These are phyloP conservation scores for Ulota crispa DNA, from an alignment of 225 moss, liverwort and hornwort species.

Conservation along the genomic window DNA sequence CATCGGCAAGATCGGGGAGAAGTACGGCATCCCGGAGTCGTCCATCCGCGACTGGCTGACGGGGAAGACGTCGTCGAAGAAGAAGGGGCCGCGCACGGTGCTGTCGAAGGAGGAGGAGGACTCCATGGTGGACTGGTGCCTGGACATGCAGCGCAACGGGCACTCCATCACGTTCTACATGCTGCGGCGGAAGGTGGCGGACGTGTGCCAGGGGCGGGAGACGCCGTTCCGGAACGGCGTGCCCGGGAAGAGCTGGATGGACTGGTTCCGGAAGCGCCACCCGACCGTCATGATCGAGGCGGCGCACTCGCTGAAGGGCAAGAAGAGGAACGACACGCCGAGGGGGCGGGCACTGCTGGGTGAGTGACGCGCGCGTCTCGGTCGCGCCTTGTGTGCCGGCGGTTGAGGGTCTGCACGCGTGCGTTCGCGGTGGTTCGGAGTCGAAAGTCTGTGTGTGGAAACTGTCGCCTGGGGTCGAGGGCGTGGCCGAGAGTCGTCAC, in stretches of 20 bases:
- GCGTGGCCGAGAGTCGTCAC: not conserved
- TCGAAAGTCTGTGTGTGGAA: not conserved
- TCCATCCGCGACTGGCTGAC: constrained; percentile 69
- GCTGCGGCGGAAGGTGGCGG: constrained; percentile 61
- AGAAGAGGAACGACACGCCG: constrained; percentile 54
- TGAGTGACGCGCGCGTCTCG: not conserved
- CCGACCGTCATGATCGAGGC: constrained; percentile 64
- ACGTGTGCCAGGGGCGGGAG: constrained; percentile 61
- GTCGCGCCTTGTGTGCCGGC: not conserved
- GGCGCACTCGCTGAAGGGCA: constrained; percentile 60
- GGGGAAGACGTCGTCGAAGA: constrained; percentile 64
- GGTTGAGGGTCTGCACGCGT: not conserved
- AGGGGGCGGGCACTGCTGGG: constrained; percentile 43
- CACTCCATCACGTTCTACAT: constrained; percentile 64
- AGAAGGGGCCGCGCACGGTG: constrained; percentile 61
- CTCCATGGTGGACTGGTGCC: constrained; percentile 60
- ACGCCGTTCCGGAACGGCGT: constrained; percentile 66
- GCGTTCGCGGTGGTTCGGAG: constrained; percentile 2
- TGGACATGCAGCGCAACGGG: constrained; percentile 60
- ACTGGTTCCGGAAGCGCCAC: constrained; percentile 69
- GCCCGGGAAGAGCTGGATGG: constrained; percentile 71
- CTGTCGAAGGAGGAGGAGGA: constrained; percentile 63
- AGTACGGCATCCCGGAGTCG: constrained; percentile 66
- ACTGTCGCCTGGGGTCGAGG: not conserved
- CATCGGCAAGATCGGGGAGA: constrained; percentile 69